phyloP scores from a whole-genome alignment of 164 flowering plant species.

The Annona squamosa region DNA sequence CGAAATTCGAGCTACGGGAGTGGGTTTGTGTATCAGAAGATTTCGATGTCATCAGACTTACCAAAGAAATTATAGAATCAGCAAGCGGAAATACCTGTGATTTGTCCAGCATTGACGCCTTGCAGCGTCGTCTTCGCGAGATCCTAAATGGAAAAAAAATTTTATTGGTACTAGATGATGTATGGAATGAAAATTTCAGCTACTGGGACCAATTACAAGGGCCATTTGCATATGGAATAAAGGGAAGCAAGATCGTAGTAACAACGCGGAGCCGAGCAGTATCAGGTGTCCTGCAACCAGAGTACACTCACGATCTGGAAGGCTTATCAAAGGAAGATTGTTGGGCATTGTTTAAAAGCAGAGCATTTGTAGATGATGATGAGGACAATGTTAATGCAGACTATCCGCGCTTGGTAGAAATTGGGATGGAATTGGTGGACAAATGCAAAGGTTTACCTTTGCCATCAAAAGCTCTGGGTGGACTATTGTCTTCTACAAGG shows the following conservation, averaged over 20 bases:
- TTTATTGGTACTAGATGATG: conserved; percentile 15
- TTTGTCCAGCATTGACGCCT: neutral
- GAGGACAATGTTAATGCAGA: neutral
- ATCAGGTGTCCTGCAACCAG: conserved; percentile 7
- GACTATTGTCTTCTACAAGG: neutral
- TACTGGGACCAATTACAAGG: conserved; percentile 3
- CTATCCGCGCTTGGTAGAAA: neutral
- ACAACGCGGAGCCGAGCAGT: conserved; percentile 13
- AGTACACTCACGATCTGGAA: conserved; percentile 1
- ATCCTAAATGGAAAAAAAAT: conserved; percentile 2
- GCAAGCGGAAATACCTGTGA: neutral
- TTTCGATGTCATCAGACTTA: neutral
- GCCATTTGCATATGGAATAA: conserved; percentile 2
- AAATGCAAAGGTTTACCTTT: conserved; percentile 10
- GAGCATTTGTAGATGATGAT: neutral
- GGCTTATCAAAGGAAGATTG: conserved; percentile 11
- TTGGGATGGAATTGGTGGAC: conserved; percentile 3
- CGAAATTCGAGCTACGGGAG: neutral
- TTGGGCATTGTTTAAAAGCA: neutral
- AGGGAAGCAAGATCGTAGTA: conserved; percentile 14
- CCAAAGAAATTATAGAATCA: conserved; percentile 1
- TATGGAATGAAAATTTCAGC: conserved; percentile 10
- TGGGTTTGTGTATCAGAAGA: conserved; percentile 9
- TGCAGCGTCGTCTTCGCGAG: neutral
- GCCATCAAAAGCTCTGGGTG: neutral